A percentile compares a stretch with the other conserved stretches of the same genome.
Evolutionary conservation across 2,329 filamentous ascomycete species (phyloP).

Genomic region (Nemania sp.): DNA sequence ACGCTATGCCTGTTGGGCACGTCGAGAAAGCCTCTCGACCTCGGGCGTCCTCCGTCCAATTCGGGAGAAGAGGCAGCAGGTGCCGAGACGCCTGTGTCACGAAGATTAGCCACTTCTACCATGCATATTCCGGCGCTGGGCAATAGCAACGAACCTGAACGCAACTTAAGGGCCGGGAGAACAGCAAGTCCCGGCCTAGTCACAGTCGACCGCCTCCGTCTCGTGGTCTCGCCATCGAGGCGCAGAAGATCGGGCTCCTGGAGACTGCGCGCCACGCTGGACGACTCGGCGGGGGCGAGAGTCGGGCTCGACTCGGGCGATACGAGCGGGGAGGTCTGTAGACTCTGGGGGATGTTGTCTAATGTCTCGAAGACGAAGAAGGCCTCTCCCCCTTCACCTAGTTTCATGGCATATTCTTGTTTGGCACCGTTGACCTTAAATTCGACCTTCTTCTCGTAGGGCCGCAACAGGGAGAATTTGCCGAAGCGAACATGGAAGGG

Average conservation of each 20-base stretch:
- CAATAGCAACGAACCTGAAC: conserved; percentile 20
- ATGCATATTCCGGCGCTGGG: neutral
- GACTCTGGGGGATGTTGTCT: conserved; percentile 84
- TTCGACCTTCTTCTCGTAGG: conserved; percentile 98
- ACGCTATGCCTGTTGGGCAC: conserved; percentile 46
- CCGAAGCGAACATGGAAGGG: conserved; percentile 99
- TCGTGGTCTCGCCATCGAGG: conserved; percentile 56
- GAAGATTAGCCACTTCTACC: conserved; percentile 10
- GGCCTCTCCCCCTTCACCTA: conserved; percentile 94
- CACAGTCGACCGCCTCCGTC: conserved; percentile 45
- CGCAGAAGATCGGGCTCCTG: conserved; percentile 73
- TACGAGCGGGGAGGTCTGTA: conserved; percentile 93
- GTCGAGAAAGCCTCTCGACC: conserved; percentile 57
- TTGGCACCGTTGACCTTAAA: conserved; percentile 92
- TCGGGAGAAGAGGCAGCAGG: conserved; percentile 60
- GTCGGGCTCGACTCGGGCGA: conserved; percentile 87
- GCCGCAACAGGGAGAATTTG: conserved; percentile 93
- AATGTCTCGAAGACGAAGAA: conserved; percentile 99
- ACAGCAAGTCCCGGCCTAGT: conserved; percentile 52
- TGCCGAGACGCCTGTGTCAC: conserved; percentile 50
- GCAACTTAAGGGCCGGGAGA: conserved; percentile 41
- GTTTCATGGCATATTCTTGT: conserved; percentile 96
- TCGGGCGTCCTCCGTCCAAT: conserved; percentile 50
- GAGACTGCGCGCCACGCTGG: conserved; percentile 47
- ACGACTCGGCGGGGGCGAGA: conserved; percentile 55